Evolutionary conservation across 2,329 filamentous ascomycete genomes (phyloP).

Genomic region (Reticulascus tulasneorum): DNA sequence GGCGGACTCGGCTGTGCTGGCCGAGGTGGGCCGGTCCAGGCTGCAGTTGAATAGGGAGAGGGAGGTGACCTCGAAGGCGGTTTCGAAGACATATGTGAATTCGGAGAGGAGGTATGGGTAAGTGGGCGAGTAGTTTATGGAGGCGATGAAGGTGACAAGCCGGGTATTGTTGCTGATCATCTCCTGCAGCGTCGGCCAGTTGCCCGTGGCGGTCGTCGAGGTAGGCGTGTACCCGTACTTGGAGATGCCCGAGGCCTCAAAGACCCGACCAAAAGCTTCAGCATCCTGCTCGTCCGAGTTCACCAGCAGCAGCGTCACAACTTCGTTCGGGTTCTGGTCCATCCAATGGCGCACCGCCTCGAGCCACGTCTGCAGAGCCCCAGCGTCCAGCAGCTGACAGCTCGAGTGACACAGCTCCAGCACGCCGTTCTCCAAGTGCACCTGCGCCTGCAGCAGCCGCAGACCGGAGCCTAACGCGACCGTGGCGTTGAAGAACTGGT

Average conservation of each 20-base stretch:
- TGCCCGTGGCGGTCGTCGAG: constrained; percentile 33
- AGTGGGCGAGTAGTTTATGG: constrained; percentile 34
- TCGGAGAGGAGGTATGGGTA: constrained; percentile 60
- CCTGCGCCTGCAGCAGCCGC: constrained; percentile 67
- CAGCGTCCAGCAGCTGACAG: constrained; percentile 66
- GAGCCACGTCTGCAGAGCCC: constrained; percentile 62
- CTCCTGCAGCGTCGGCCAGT: constrained; percentile 69
- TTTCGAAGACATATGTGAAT: constrained; percentile 70
- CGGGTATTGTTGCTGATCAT: constrained; percentile 64
- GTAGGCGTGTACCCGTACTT: constrained; percentile 57
- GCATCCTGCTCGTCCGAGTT: constrained; percentile 61
- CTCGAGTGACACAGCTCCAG: constrained; percentile 68
- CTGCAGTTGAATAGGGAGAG: constrained; percentile 68
- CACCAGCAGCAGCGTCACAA: constrained; percentile 70
- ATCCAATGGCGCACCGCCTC: constrained; percentile 63
- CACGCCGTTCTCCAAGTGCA: constrained; percentile 54
- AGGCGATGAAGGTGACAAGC: constrained; percentile 66
- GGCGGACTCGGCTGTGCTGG: constrained; percentile 47
- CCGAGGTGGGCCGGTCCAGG: constrained; percentile 58
- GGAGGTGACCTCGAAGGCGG: constrained; percentile 59
- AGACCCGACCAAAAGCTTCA: constrained; percentile 50
- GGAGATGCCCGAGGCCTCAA: constrained; percentile 55
- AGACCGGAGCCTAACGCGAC: constrained; percentile 67
- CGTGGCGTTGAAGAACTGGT: constrained; percentile 72
- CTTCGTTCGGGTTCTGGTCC: constrained; percentile 65